Base-by-base conservation (phyloP, 148 eudicot species). In the Amaranthus cruentus region DNA sequence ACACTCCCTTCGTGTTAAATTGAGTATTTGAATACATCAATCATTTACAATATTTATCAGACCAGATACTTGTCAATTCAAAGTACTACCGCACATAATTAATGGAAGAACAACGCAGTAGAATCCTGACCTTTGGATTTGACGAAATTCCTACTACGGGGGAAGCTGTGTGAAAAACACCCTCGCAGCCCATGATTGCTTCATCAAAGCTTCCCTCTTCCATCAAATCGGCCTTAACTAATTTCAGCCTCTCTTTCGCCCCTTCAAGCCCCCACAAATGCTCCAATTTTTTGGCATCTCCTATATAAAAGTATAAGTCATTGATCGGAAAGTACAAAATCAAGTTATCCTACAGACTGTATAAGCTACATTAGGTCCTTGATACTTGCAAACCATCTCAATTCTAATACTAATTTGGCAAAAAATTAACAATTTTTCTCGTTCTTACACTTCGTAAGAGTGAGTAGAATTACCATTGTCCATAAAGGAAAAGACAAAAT, bases 121-220 rank as follows among this genome's bases (percentile, higher is more conserved):
- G 15, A 9, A 4, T 14, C 5, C 66, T 62, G 79, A 83, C 98
- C 91, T 79, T 83, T 44, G 96, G 90, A 73, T 94, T 84, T 6
- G 73, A 65, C 7, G 70, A 50, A 43, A 83, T 83, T 56, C 86
- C 85, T 9, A 81, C 70, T 0, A 95, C 96, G 6, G 99, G 99
- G 8, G 99, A 95, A 75, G 99, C 99, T 15, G 87, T 88, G 73
- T 95, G 99, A 57, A 95, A 95, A 51, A 95, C 99, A 64, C 99
- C 99, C 3, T 81, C 72, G 69, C 99, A 95, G 0, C 88, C 99
- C 78, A 68, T 74, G 56, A 95, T 82, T 18, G 97, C 88, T 10
- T 82, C 81, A 53, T 95, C 99, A 73, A 95, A 95, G 78, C 97
- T 95, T 5, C 99, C 99, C 70, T 90, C 94, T 58, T 74, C 88